Conservation (phyloP, 192 early-diverging fungal species). For the Dimargaris xerosporica region DNA sequence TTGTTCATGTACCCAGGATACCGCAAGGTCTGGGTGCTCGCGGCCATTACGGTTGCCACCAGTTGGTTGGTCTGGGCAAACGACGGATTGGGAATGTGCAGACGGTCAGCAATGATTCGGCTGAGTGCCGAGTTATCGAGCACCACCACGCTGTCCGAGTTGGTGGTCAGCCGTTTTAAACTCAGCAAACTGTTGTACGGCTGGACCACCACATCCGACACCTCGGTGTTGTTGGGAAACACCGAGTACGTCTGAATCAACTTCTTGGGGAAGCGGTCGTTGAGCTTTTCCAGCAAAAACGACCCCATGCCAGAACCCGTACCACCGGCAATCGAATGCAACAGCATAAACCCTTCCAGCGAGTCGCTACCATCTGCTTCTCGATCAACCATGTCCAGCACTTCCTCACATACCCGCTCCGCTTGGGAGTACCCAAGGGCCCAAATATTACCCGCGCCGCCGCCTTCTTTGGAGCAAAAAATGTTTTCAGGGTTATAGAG, state of each 20-base stretch:
- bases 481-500: conserved; percentile 98
- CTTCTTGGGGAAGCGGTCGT: conserved; percentile 94
- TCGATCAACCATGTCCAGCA: conserved; percentile 91
- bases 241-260: conserved; percentile 95
- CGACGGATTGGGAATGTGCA: conserved; percentile 88
- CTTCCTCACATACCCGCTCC: conserved; percentile 77
- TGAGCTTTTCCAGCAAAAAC: conserved; percentile 78
- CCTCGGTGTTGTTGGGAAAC: conserved; percentile 89
- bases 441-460: conserved; percentile 98
- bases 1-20: conserved; percentile 99
- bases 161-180: conserved; percentile 75
- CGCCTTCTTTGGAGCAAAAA: conserved; percentile 78
- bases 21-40: conserved; percentile 87
- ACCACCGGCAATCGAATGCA: conserved; percentile 96
- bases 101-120: conserved; percentile 77
- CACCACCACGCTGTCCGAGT: conserved; percentile 94
- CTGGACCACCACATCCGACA: conserved; percentile 92
- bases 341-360: conserved; percentile 87
- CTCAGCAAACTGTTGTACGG: conserved; percentile 93
- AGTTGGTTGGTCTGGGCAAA: conserved; percentile 94
- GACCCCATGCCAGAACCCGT: conserved; percentile 96
- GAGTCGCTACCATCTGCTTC: conserved; percentile 93
- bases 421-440: conserved; percentile 76
- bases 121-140: conserved; percentile 90
- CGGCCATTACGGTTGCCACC: conserved; percentile 97